Base-by-base conservation (phyloP, 2,329 filamentous ascomycete species). In the Fusarium kyushuense region DNA sequence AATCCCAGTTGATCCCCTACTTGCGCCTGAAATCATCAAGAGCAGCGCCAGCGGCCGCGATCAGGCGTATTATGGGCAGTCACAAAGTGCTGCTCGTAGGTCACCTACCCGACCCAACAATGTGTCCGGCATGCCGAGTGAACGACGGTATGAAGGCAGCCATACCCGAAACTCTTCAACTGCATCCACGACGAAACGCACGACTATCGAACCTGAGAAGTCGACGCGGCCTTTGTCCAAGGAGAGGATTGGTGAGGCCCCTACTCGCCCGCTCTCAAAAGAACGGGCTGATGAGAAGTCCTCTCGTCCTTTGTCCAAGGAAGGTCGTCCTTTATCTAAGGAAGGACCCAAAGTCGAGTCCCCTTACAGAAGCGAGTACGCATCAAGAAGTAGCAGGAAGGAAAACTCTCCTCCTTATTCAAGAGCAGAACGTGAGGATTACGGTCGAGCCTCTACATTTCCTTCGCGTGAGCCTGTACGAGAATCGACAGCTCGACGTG, bases 21-120 rank as follows among this genome's bases (percentile, higher is more conserved):
- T 83, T 8, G 81, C 82, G 1, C 83, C 84, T 0, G 76, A 82
- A 4, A 73, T 82, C 3, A 79, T 80, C 29, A 83, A 80, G 49
- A 79, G 80, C 33, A 76, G 79, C 1, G 74, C 78, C 13, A 77
- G 76, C 5, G 79, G 82, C 6, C 79, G 83, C 4, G 83, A 85
- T 38, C 79, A 81, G 53, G 71, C 75, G 1, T 84, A 84, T 52
- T 71, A 75, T 55, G 66, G 60, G 6, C 65, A 67, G 17, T 52
- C 69, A 30, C 64, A 70, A 19, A 48, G 53, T 32, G 46, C 59
- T 32, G 62, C 45, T 48, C 68, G 59, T 10, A 69, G 67, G 33
- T 73, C 75, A n/a, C 75, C 75, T 19, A 74, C 70, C 25, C 78
- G 76, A 33, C 77, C 73, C 65, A 77, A 66, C 54, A 76, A 72